Evolutionary conservation across 2,329 filamentous ascomycete species (phyloP).

Genomic region (Spiromastix sp.): DNA sequence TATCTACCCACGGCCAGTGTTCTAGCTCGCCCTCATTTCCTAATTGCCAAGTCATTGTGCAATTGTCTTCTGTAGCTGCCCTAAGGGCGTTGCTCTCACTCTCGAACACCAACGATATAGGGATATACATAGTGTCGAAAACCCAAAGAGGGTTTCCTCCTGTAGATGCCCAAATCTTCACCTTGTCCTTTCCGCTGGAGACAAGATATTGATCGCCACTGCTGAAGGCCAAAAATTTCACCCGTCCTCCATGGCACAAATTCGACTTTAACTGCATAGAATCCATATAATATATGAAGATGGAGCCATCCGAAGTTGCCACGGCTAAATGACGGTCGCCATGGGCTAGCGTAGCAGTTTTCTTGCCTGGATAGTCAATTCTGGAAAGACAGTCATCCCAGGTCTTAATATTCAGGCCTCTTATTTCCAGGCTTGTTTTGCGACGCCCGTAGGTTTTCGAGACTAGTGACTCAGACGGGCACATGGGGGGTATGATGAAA

Average conservation of each 20-base stretch:
- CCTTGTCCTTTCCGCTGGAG: constrained; percentile 12
- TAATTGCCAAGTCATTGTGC: background rate
- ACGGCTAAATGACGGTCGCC: constrained; percentile 21
- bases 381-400: constrained; percentile 27
- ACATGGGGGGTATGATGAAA: constrained; percentile 22
- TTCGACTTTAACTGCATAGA: constrained; percentile 13
- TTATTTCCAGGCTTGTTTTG: constrained; percentile 11
- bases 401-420: constrained; percentile 11
- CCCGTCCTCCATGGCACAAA: constrained; percentile 18
- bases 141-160: constrained; percentile 8
- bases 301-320: constrained; percentile 19
- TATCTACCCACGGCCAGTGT: background rate
- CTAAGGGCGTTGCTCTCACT: constrained; percentile 11
- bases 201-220: constrained; percentile 15
- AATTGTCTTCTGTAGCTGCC: constrained; percentile 11
- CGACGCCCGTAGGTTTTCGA: constrained; percentile 5
- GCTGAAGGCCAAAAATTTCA: constrained; percentile 18
- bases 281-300: constrained; percentile 19
- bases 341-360: constrained; percentile 16
- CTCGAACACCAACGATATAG: constrained; percentile 1
- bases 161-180: constrained; percentile 14
- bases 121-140: background rate
- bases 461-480: constrained; percentile 23
- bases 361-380: constrained; percentile 19
- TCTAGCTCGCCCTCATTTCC: background rate